Conservation (phyloP, 345 rosid genomes). For the Zanthoxylum bungeanum region DNA sequence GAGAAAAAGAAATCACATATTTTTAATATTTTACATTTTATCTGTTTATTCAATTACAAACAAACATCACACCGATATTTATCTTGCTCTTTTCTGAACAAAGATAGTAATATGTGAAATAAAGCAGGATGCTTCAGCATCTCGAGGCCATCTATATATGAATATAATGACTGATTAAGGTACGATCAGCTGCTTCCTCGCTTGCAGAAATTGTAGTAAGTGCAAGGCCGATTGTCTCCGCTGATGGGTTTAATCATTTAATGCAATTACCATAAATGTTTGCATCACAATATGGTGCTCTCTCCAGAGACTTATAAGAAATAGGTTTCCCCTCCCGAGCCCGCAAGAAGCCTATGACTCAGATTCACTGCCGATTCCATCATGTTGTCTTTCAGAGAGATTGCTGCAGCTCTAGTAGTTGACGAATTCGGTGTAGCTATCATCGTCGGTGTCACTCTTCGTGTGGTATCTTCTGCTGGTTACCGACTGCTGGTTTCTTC, state of each 20-base stretch:
- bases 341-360: conserved; percentile 4
- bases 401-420: too few species aligned
- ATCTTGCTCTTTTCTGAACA: too few species aligned
- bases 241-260: not conserved
- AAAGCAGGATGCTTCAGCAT: not conserved
- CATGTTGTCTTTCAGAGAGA: too few species aligned
- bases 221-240: conserved; percentile 2
- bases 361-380: conserved; percentile 4
- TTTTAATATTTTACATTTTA: not conserved
- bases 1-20: not conserved
- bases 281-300: not conserved
- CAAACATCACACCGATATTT: too few species aligned
- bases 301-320: not conserved
- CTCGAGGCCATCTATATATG: too few species aligned
- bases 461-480: too few species aligned
- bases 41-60: not conserved
- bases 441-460: too few species aligned
- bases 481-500: too few species aligned
- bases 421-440: too few species aligned
- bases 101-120: not conserved
- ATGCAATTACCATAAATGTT: not conserved
- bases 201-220: not conserved
- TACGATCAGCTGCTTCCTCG: not conserved
- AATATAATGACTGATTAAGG: not conserved
- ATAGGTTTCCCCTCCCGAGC: not conserved